Conservation (phyloP, 495 filamentous ascomycete genomes). For the Daldinia grandis region DNA sequence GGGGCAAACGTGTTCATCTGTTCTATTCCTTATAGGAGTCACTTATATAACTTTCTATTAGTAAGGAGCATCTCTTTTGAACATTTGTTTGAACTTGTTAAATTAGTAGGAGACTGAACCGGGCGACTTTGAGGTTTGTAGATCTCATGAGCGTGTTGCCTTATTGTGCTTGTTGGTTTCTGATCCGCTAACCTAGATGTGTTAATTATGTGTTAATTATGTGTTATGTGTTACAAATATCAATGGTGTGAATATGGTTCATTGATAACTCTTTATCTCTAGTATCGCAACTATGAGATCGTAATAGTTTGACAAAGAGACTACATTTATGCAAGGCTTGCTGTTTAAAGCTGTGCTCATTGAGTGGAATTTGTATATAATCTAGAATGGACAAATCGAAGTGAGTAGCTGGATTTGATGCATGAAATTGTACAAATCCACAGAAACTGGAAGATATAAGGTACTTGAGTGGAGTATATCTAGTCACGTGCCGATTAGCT, state of each 20-base stretch:
- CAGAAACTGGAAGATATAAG: background rate
- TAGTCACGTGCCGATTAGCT: constrained; percentile 11
- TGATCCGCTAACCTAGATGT: too few species aligned
- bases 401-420: background rate
- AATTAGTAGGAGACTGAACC: background rate
- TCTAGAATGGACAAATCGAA: background rate
- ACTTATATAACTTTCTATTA: background rate
- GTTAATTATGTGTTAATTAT: too few species aligned
- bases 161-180: background rate
- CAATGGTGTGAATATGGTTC: background rate
- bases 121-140: background rate
- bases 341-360: background rate
- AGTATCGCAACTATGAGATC: background rate
- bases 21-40: background rate
- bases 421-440: background rate
- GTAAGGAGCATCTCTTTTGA: background rate
- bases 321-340: background rate
- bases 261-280: background rate
- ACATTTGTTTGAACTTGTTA: background rate
- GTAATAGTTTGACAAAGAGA: background rate
- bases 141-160: background rate
- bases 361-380: background rate
- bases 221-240: background rate
- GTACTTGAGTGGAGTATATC: constrained; percentile 1
- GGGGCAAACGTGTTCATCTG: background rate